phyloP scores from a whole-genome alignment of 2,329 filamentous ascomycete genomes.

The Botryotinia narcissicola region DNA sequence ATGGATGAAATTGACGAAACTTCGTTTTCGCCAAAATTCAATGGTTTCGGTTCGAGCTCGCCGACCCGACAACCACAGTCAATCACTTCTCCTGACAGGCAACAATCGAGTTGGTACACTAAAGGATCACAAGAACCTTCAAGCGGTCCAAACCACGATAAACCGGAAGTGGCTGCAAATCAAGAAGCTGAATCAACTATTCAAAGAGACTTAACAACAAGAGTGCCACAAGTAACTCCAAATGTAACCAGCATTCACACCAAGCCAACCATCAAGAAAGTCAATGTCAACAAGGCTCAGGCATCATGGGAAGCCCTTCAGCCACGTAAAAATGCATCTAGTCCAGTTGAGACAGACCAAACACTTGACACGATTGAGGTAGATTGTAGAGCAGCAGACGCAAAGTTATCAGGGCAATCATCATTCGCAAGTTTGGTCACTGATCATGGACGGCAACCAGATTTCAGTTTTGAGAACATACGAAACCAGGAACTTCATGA shows the following conservation, averaged over 20 bases:
- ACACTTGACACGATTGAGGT: conserved; percentile 9
- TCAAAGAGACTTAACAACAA: background rate
- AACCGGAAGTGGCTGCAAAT: background rate
- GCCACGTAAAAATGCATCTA: conserved; percentile 12
- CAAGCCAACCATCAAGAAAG: background rate
- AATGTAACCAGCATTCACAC: background rate
- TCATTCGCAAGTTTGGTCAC: conserved; percentile 45
- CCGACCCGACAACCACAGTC: conserved; percentile 9
- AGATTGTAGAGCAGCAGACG: conserved; percentile 25
- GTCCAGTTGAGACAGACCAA: conserved; percentile 1
- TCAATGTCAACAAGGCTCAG: conserved; percentile 24
- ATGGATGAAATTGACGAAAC: conserved; percentile 24
- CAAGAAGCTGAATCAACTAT: background rate
- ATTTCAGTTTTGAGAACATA: conserved; percentile 43
- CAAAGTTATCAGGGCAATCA: conserved; percentile 36
- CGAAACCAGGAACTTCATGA: conserved; percentile 22
- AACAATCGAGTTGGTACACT: conserved; percentile 33
- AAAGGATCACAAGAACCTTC: conserved; percentile 19
- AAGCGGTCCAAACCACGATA: conserved; percentile 1
- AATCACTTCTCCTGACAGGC: conserved; percentile 18
- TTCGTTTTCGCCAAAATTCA: conserved; percentile 36
- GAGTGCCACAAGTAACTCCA: background rate
- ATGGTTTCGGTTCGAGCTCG: conserved; percentile 36
- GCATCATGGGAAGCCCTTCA: conserved; percentile 27
- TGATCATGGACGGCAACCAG: conserved; percentile 50